Base-by-base conservation (phyloP, 164 flowering plant species). In the Tinospora cordifolia region DNA sequence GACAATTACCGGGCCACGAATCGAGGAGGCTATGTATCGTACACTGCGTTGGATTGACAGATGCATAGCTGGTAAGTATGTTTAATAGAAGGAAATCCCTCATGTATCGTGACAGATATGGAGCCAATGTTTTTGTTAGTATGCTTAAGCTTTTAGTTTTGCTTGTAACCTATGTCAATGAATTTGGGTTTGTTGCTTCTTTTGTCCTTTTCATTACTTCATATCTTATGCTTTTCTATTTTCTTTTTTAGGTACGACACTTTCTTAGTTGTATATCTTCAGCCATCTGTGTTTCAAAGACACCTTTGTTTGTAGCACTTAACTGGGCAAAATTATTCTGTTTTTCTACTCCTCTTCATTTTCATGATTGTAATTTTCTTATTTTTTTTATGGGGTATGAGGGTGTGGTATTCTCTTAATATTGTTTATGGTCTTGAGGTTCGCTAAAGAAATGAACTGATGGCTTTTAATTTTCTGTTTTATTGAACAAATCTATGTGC, bases 31-130 rank as follows among this genome's bases (percentile, higher is more conserved):
- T 60, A 92, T 89, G 98, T 84, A 94, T 79, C 95, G 98, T 9
- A 95, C 99, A 40, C 86, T 92, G 67, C 93, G 98, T 49, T 95
- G 99, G 99, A 87, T 92, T 72, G 98, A 95, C 80, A 85, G 98
- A 84, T 95, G 99, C 68, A 87, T 95, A 63, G 86, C 86, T 84
- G 99, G 99, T 90, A 79, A 70, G n/a, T 62, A 67, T 39, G 11
- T 24, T 25, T 22, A 7, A 17, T 26, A 27, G 21, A 65, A 39
- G 22, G 44, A 25, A 21, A 41, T 3, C 9, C 13, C 34, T 30
- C n/a, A 68, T 8, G 36, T n/a, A 17, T 65, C 14, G 19, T 65
- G 10, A 38, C 67, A 36, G 1, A 8, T 21, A 26, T 58, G 22
- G 1, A 26, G 10, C 62, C 62, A 58, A n/a, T 3, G 24, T 58